phyloP scores from a whole-genome alignment of 306 rosid genomes.

The Datisca glomerata region DNA sequence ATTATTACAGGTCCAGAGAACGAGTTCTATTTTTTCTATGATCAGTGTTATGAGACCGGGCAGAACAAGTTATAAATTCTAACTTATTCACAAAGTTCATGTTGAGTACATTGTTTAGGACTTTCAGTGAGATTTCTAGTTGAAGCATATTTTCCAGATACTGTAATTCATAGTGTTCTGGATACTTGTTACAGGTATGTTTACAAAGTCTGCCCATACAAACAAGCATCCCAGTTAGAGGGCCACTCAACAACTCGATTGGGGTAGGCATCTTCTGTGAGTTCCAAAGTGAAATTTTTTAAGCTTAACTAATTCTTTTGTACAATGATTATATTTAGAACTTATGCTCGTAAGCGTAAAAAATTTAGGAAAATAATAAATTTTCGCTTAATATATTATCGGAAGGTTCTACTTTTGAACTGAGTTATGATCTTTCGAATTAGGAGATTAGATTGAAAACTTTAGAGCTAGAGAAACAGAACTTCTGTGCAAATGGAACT shows the following conservation, averaged over 20 bases:
- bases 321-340: too few species aligned
- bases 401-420: too few species aligned
- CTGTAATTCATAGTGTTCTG: background rate
- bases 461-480: too few species aligned
- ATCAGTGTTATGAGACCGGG: constrained; percentile 81
- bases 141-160: background rate
- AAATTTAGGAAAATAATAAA: too few species aligned
- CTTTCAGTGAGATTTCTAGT: constrained; percentile 11
- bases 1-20: constrained; percentile 75
- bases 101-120: constrained; percentile 7
- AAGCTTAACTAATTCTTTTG: too few species aligned
- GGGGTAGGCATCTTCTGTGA: constrained; percentile 70
- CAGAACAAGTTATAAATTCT: constrained; percentile 62
- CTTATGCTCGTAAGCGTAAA: too few species aligned
- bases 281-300: too few species aligned
- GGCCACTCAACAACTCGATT: constrained; percentile 71
- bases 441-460: too few species aligned
- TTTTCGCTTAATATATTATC: too few species aligned
- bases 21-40: constrained; percentile 87
- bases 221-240: constrained; percentile 91
- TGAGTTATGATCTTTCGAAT: too few species aligned
- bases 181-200: constrained; percentile 58
- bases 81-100: background rate
- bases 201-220: constrained; percentile 92
- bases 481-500: too few species aligned